Evolutionary conservation across 805 yeast species (phyloP), one percentile per base, ranked within the genome.

Genomic region (Yamadazyma sp.): DNA sequence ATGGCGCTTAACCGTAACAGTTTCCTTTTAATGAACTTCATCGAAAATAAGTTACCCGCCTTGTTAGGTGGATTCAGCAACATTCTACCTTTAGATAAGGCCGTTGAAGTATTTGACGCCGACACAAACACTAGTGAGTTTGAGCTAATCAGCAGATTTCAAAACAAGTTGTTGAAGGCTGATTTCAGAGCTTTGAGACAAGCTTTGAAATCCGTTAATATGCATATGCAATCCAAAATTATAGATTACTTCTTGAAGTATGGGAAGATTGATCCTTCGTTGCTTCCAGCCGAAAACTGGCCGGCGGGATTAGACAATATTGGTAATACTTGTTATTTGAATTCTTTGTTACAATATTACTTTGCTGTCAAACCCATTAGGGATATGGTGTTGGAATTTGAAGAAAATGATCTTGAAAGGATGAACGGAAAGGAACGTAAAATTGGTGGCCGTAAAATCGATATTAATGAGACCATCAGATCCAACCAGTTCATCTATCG

Each of bases 241-340:
- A 71, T 88, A 11, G 52, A 55, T 3, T 70, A 78, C 9, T 88
- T 71, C 49, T 60, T 88, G 21, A 67, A 64, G 26, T 70, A 78
- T 0, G 95, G 95, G 0, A 60, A 72, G 14, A 64, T 83, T 24
- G 86, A 83, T 54, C 62, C 72, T 7, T 58, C 73, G 2, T 58
- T 84, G 13, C 48, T 67, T 11, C 81, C 89, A 0, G 75, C 78
- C 0, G 80, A 75, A 11, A 73, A 77, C 34, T 81, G 91, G 77
- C 99, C 99, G 0, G 86, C 88, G 3, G 99, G 99, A 0, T 70
- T 93, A 53, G 86, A 84, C 59, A 93, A 93, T 55, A 90, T 89
- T 45, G 99, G 99, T 16, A 93, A 93, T 56, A 91, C 99, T 0
- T 93, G 99, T 60, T 90, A 90, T 50, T 68, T 93, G 58, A 91